Evolutionary conservation across 192 early-diverging fungal genomes (phyloP).

Genomic region (Gonapodya sp.): DNA sequence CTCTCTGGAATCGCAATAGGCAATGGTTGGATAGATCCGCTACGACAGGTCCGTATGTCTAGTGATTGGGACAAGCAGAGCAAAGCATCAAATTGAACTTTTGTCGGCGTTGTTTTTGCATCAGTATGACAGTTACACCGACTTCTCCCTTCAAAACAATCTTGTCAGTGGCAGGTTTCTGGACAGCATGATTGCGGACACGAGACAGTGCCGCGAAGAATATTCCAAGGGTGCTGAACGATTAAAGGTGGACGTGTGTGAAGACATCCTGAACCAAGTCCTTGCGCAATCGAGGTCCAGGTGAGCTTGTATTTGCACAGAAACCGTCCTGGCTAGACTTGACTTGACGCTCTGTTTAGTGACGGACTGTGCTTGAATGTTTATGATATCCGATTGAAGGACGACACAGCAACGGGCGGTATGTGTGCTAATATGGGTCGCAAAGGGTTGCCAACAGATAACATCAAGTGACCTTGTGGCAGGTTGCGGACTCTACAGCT

Average conservation of each 20-base stretch:
- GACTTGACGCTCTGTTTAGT: neutral
- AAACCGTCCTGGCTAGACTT: too few species aligned
- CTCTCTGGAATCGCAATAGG: conserved; percentile 49
- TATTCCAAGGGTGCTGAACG: conserved; percentile 21
- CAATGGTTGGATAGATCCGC: conserved; percentile 55
- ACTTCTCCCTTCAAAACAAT: conserved; percentile 23
- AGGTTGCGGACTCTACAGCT: conserved; percentile 32
- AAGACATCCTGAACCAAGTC: conserved; percentile 23
- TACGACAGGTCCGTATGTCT: conserved; percentile 31
- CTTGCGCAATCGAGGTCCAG: conserved; percentile 2
- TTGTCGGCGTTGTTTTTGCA: neutral
- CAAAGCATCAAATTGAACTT: too few species aligned
- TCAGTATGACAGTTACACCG: conserved; percentile 35
- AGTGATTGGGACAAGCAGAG: too few species aligned
- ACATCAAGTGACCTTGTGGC: conserved; percentile 18
- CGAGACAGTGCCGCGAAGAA: neutral
- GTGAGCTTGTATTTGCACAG: conserved; percentile 10
- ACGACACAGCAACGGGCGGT: conserved; percentile 17
- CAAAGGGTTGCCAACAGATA: too few species aligned
- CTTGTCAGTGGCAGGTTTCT: conserved; percentile 14
- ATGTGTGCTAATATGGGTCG: neutral
- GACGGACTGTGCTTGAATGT: conserved; percentile 36
- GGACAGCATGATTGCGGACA: neutral
- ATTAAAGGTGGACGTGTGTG: conserved; percentile 20
- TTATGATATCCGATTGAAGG: conserved; percentile 41